phyloP scores from a whole-genome alignment of 768 basidiomycete species.

The Lentinus tigrinus region DNA sequence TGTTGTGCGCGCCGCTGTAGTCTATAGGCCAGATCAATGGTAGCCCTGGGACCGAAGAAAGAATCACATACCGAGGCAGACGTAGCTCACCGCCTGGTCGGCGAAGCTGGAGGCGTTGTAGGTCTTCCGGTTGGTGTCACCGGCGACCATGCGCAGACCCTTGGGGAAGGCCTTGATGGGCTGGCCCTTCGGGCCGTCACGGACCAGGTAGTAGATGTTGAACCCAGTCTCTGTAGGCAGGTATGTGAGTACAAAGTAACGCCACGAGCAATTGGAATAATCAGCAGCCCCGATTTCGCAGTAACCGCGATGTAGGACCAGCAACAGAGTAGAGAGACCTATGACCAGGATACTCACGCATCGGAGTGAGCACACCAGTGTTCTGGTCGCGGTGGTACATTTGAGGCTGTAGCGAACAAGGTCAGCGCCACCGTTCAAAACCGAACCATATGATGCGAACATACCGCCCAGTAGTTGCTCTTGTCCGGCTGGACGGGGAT shows the following conservation, averaged over 20 bases:
- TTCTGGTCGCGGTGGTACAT: constrained; percentile 21
- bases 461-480: constrained; percentile 27
- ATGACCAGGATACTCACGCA: constrained; percentile 18
- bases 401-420: constrained; percentile 14
- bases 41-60: neutral
- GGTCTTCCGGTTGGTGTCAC: constrained; percentile 27
- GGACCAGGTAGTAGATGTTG: constrained; percentile 27
- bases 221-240: constrained; percentile 7
- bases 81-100: constrained; percentile 35
- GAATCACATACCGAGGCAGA: constrained; percentile 24
- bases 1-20: constrained; percentile 19
- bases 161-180: constrained; percentile 23
- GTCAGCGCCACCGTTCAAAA: neutral
- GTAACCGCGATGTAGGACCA: no score
- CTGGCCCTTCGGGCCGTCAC: constrained; percentile 21
- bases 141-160: constrained; percentile 30
- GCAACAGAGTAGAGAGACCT: no score
- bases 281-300: no score
- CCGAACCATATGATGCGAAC: neutral
- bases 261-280: no score
- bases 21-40: neutral
- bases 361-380: constrained; percentile 14
- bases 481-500: constrained; percentile 22
- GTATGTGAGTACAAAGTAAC: neutral
- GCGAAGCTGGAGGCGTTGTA: constrained; percentile 31